Base-by-base conservation (phyloP, 768 basidiomycete genomes). In the Kwoniella sp. region DNA sequence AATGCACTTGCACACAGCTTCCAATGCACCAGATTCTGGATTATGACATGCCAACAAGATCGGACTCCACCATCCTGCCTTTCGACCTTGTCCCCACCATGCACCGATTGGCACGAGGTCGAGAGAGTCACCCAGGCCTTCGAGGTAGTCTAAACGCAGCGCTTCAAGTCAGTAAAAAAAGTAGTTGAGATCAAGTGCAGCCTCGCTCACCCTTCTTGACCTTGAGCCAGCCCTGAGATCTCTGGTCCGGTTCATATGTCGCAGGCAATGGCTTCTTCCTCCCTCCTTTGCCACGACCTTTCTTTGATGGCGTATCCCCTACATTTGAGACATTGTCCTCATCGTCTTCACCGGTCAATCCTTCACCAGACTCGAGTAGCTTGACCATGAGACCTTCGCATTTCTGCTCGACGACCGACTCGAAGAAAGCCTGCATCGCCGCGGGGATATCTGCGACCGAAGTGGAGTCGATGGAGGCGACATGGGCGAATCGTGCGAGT, bases 321-420 rank as follows among this genome's bases (percentile, higher is more conserved):
- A 63, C 65, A 13, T 72, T 76, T 5, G 72, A 72, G 2, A 68
- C 72, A 26, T 72, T 74, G 19, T 68, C 74, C 24, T 83, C 79
- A 1, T 68, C 78, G 52, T 76, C 79, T 1, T 77, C 80, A 0
- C 74, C 78, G 12, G 73, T 69, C 1, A 79, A 54, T 22, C 72
- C 65, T 60, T 77, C 68, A 10, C 74, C 74, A 53, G 69, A 83
- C 70, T 91, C 90, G 19, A 92, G 82, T 13, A 93, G 82, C 88
- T 96, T 96, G 73, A 95, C 85, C 92, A 96, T 94, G 66, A 95
- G 82, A n/a, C 93, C 93, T 79, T 96, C 93, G 60, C 88, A 90
- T 58, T 87, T 86, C 74, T 87, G 87, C 73, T 86, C 85, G 24
- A 92, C 84, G 2, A 90, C 88, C 62, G 83, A 83, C 72, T 86